A percentile compares a stretch with the other conserved stretches of the same genome.
Evolutionary conservation across 2,329 filamentous ascomycete genomes (phyloP).

Genomic region (Ascosphaera aggregata): DNA sequence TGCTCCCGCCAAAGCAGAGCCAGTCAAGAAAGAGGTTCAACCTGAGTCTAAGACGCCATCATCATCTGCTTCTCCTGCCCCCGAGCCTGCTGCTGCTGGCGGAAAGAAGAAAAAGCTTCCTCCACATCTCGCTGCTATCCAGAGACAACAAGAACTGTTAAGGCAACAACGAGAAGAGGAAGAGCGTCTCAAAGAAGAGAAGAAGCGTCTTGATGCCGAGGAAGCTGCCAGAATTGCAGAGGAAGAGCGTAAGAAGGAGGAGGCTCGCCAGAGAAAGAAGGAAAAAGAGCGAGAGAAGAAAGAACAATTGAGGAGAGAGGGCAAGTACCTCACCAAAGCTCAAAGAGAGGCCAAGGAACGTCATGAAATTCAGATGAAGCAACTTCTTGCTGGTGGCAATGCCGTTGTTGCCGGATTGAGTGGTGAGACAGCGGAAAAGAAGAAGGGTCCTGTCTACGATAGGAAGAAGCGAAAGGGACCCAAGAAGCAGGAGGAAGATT

Average conservation of each 20-base stretch:
- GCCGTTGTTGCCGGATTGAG: conserved; percentile 22
- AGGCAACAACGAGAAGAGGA: conserved; percentile 23
- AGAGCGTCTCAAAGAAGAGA: conserved; percentile 17
- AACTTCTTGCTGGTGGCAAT: conserved; percentile 23
- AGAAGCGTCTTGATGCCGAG: conserved; percentile 18
- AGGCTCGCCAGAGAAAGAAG: conserved; percentile 23
- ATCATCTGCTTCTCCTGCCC: conserved; percentile 18
- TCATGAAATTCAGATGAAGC: conserved; percentile 25
- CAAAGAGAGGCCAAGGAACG: conserved; percentile 24
- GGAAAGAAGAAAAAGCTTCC: conserved; percentile 84
- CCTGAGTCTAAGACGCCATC: conserved; percentile 24
- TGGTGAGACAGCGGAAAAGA: conserved; percentile 36
- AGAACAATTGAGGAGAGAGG: conserved; percentile 24
- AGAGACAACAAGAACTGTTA: conserved; percentile 25
- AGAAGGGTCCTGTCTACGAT: conserved; percentile 47
- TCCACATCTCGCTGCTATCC: conserved; percentile 24
- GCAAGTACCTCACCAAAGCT: conserved; percentile 25
- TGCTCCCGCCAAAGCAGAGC: conserved; percentile 20
- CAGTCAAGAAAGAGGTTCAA: conserved; percentile 31
- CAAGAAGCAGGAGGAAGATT: conserved; percentile 34
- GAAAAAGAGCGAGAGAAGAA: conserved; percentile 28
- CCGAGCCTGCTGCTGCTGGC: conserved; percentile 14
- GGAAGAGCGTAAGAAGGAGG: conserved; percentile 23
- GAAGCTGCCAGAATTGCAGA: conserved; percentile 16
- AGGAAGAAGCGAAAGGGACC: conserved; percentile 49